Percentiles rank a stretch among this genome's conserved stretches.
These are phyloP conservation scores for Viola odorata DNA, from an alignment of 345 rosid species.

Conservation along the genomic window DNA sequence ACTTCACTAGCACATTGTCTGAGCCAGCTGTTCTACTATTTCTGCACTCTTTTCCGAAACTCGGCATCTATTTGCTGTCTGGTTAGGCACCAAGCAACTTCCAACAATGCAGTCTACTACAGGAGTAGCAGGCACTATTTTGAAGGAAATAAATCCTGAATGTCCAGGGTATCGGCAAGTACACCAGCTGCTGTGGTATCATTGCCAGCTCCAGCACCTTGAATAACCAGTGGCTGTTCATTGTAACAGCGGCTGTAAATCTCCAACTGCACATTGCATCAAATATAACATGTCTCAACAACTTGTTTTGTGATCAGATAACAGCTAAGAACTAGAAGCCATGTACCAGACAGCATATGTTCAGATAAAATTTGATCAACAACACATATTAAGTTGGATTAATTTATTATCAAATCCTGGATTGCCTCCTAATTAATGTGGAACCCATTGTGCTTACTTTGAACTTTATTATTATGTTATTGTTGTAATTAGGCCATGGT, in stretches of 20 bases:
- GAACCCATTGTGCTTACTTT: no score
- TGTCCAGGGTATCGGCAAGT: constrained; percentile 80
- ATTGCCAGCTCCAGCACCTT: constrained; percentile 98
- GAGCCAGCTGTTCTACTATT: no score
- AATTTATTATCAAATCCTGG: no score
- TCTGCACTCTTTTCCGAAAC: not conserved
- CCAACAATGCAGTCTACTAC: not conserved
- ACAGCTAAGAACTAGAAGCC: no score
- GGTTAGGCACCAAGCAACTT: not conserved
- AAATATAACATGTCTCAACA: not conserved
- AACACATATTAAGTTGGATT: no score
- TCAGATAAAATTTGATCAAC: no score
- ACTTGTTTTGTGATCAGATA: not conserved
- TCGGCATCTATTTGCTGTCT: not conserved
- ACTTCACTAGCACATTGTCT: no score
- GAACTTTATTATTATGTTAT: no score
- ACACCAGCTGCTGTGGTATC: constrained; percentile 94
- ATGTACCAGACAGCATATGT: no score
- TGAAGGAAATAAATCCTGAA: constrained; percentile 74
- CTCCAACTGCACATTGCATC: constrained; percentile 56
- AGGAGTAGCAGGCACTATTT: not conserved
- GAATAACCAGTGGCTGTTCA: constrained; percentile 78
- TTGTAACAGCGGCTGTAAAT: constrained; percentile 75
- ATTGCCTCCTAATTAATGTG: no score
- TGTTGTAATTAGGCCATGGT: no score